These are phyloP conservation scores for Lactuca saligna DNA, from an alignment of 129 eudicot species.

Conservation along the genomic window DNA sequence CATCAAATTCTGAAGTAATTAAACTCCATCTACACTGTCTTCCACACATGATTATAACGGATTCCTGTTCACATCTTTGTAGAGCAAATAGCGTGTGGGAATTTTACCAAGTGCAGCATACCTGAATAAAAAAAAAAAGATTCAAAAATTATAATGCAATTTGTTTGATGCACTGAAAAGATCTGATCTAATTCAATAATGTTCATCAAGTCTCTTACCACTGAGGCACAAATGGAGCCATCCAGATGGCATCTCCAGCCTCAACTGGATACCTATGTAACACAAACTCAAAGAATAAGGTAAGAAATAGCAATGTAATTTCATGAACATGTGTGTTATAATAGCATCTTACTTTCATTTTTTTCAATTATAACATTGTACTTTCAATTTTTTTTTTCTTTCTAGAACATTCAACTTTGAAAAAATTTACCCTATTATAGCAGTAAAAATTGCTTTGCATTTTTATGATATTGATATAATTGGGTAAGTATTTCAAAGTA, in stretches of 20 bases:
- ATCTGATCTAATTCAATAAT: conserved; percentile 4
- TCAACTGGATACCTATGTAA: conserved; percentile 83
- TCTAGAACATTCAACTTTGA: too few relatives aligned
- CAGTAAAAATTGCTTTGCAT: too few relatives aligned
- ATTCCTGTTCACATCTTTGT: conserved; percentile 91
- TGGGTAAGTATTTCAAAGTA: too few relatives aligned
- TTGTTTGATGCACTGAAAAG: neutral
- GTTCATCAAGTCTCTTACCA: conserved; percentile 48
- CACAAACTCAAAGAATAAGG: neutral
- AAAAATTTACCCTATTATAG: too few relatives aligned
- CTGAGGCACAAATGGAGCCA: conserved; percentile 99
- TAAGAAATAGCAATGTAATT: too few relatives aligned
- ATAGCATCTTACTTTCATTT: neutral
- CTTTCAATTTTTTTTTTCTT: neutral
- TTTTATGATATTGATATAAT: too few relatives aligned
- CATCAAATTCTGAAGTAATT: conserved; percentile 13
- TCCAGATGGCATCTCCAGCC: conserved; percentile 96
- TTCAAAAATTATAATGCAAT: conserved; percentile 10
- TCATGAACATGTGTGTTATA: too few relatives aligned
- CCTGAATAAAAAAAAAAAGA: conserved; percentile 48
- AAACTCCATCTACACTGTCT: conserved; percentile 6
- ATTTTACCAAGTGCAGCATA: conserved; percentile 96
- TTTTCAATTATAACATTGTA: neutral
- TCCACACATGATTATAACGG: conserved; percentile 45
- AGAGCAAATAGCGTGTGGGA: conserved; percentile 77